Evolutionary conservation across 441 rosid genomes (phyloP).

Genomic region (Euphorbia corollata): DNA sequence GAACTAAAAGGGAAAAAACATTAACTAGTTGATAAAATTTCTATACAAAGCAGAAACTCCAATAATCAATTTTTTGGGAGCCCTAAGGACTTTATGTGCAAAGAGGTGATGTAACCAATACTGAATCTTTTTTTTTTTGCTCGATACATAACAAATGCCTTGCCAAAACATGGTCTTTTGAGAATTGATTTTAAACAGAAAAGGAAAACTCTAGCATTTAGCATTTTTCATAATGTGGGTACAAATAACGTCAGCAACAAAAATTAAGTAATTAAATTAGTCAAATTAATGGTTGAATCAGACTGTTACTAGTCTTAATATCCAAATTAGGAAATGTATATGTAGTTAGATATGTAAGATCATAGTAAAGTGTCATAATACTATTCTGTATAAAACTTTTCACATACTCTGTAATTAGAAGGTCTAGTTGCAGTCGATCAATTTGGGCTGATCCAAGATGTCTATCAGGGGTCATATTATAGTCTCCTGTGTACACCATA

Average conservation of each 20-base stretch:
- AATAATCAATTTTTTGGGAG: background rate
- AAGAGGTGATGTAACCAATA: background rate
- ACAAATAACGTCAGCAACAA: background rate
- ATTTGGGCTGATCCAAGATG: constrained; percentile 98
- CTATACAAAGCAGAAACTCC: background rate
- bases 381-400: background rate
- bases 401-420: constrained; percentile 85
- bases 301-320: background rate
- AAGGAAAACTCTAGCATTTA: constrained; percentile 5
- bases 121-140: constrained; percentile 2
- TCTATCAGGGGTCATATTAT: constrained; percentile 96
- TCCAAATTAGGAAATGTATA: background rate
- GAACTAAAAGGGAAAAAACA: constrained; percentile 4
- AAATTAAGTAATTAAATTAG: background rate
- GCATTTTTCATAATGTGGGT: background rate
- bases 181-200: background rate
- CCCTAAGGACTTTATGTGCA: background rate
- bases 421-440: constrained; percentile 70
- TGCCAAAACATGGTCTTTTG: background rate
- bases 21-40: background rate
- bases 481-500: constrained; percentile 92
- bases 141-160: background rate
- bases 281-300: background rate
- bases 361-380: background rate
- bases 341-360: background rate